Percentiles rank a stretch among this genome's conserved stretches.
Conservation (phyloP, 2,329 filamentous ascomycete genomes). For the Cladophialophora exuberans region DNA sequence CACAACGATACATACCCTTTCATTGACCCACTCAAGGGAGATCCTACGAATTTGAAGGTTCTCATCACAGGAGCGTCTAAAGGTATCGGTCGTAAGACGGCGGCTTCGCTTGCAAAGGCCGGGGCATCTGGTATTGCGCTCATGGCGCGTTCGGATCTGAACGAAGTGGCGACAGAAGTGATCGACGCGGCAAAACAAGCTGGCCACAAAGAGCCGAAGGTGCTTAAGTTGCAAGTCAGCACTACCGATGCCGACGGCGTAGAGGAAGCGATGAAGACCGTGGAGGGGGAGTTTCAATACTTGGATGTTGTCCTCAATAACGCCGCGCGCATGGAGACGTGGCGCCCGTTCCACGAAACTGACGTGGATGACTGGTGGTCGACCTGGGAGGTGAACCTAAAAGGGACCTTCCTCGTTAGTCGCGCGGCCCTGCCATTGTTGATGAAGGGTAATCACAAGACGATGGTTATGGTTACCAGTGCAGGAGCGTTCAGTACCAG, state of each 20-base stretch:
- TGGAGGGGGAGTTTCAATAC: slow-evolving; percentile 38
- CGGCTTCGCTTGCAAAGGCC: slow-evolving; percentile 37
- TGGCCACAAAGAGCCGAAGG: slow-evolving; percentile 41
- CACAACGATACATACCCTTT: slow-evolving; percentile 58
- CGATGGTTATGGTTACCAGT: slow-evolving; percentile 45
- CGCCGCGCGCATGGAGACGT: slow-evolving; percentile 28
- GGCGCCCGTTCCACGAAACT: slow-evolving; percentile 34
- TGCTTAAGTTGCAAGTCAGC: slow-evolving; percentile 51
- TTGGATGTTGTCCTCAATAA: slow-evolving; percentile 35
- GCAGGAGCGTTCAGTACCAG: slow-evolving; percentile 40
- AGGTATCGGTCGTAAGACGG: slow-evolving; percentile 42
- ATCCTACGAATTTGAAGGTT: slow-evolving; percentile 39
- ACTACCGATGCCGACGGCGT: slow-evolving; percentile 45
- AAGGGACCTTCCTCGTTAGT: slow-evolving; percentile 41
- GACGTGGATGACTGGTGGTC: slow-evolving; percentile 49
- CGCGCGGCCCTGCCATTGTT: slow-evolving; percentile 38
- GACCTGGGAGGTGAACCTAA: slow-evolving; percentile 56
- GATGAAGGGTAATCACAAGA: slow-evolving; percentile 35
- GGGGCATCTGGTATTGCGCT: slow-evolving; percentile 54
- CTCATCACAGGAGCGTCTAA: slow-evolving; percentile 43
- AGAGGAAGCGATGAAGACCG: slow-evolving; percentile 38
- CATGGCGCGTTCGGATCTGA: slow-evolving; percentile 55
- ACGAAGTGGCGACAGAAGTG: slow-evolving; percentile 42
- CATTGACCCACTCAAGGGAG: slow-evolving; percentile 45
- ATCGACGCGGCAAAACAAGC: slow-evolving; percentile 41